Conservation (phyloP, 495 filamentous ascomycete species). For the Neurospora sp. region DNA sequence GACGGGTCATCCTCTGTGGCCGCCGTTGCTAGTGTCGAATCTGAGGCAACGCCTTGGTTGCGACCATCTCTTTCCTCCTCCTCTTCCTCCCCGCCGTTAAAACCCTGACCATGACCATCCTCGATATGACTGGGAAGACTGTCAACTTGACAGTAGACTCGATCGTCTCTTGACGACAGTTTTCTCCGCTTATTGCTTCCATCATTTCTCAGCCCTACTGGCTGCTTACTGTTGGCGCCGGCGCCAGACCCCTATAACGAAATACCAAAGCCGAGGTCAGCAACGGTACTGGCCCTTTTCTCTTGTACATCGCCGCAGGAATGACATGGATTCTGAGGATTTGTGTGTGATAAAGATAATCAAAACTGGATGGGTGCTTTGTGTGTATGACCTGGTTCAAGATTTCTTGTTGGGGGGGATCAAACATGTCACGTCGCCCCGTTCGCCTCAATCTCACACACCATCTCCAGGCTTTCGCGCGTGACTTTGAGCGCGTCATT, state of each 20-base stretch:
- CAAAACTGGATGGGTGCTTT: neutral
- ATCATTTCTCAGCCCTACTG: neutral
- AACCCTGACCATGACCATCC: neutral
- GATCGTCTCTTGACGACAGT: neutral
- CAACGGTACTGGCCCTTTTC: neutral
- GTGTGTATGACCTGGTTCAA: neutral
- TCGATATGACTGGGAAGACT: neutral
- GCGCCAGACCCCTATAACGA: neutral
- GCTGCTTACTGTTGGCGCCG: neutral
- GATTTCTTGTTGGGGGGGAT: neutral
- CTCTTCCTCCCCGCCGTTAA: neutral
- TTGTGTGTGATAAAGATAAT: neutral
- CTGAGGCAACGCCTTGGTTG: neutral
- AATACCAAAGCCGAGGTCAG: neutral
- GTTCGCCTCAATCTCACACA: conserved; percentile 37
- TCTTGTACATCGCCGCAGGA: neutral
- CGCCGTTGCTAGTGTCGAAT: neutral
- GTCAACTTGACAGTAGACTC: neutral
- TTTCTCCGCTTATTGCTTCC: neutral
- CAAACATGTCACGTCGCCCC: conserved; percentile 13
- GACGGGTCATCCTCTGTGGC: neutral
- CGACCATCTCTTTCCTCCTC: neutral
- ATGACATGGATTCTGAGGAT: neutral
- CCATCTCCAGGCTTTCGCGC: conserved; percentile 38
- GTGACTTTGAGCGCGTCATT: conserved; percentile 44